Evolutionary conservation across 192 early-diverging fungal species (phyloP), one percentile per base, ranked within the genome.

Genomic region (Coemansia sp.): DNA sequence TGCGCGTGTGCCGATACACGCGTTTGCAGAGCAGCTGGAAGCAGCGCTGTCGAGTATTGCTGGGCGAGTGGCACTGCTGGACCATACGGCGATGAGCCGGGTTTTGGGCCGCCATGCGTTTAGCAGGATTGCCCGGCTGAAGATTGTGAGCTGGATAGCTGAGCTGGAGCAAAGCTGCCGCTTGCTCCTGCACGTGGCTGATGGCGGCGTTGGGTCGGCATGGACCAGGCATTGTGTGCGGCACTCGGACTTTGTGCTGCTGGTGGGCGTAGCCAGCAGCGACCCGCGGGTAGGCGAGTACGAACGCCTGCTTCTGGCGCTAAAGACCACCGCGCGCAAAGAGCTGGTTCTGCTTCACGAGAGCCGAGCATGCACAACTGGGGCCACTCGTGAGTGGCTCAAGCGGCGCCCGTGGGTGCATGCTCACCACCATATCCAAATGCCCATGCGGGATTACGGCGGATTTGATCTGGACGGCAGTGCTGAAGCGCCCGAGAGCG

Each of bases 261-360:
- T 99, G 12, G 90, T 99, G 10, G 97, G 91, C 1, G 72, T 95
- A 6, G 96, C 92, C 15, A 94, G 96, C 55, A 90, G 83, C 8
- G 91, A 96, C 48, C 88, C 89, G 0, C 63, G 84, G 0, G 87
- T 98, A 13, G 94, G 96, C 40, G 94, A 96, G 55, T 93, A 86
- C 63, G 97, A 99, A 71, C 84, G 90, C 16, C 71, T 95, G 43
- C 79, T 99, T 52, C 79, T 97, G 54, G 86, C 91, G 42, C 87
- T 96, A 80, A 96, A 96, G 77, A 94, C 94, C 5, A 99, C 97
- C 0, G 97, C 95, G 40, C 86, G 96, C 49, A 99, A 96, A 64
- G 97, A 99, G 72, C 76, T 99, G 16, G 91, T 99, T 14, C 69
- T 99, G 12, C 73, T 99, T 33, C 94, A 98, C 70, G 78, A 81